These are phyloP conservation scores for Platanthera guangdongensis DNA, from an alignment of 106 monocot species.

Conservation along the genomic window DNA sequence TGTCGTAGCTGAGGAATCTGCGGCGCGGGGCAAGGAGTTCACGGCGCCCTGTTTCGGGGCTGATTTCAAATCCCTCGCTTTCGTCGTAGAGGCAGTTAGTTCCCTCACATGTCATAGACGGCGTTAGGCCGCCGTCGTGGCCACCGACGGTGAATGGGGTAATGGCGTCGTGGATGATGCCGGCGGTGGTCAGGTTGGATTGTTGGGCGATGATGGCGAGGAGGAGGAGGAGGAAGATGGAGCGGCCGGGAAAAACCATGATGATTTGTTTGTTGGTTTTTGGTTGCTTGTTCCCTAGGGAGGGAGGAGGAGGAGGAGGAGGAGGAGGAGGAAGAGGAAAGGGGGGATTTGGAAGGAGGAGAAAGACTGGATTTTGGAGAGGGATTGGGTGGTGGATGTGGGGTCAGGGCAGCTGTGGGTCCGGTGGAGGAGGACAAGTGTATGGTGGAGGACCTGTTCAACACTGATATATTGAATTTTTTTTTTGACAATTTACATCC, in stretches of 20 bases:
- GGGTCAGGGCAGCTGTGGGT: constrained; percentile 9
- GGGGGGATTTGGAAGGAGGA: not conserved
- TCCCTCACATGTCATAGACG: not conserved
- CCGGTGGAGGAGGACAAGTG: not conserved
- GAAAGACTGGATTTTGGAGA: constrained; percentile 5
- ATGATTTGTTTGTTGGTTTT: not conserved
- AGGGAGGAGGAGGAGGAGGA: constrained; percentile 4
- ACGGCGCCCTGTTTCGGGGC: not conserved
- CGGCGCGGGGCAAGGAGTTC: not conserved
- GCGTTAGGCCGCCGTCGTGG: not conserved
- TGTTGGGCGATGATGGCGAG: not conserved
- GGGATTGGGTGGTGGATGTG: not conserved
- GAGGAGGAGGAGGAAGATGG: constrained; percentile 4
- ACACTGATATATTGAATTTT: not conserved
- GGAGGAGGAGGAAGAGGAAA: constrained; percentile 3
- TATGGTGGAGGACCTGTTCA: not conserved
- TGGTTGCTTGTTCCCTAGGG: not conserved
- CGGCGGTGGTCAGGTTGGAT: not conserved
- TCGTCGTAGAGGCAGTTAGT: constrained; percentile 2
- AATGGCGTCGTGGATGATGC: not conserved
- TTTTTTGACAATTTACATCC: not conserved
- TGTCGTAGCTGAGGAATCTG: constrained; percentile 14
- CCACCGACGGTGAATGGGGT: not conserved
- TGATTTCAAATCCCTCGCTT: constrained; percentile 8
- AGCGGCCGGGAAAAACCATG: not conserved